Conservation (phyloP, 805 yeast species). For the Teunomyces pallodes region DNA sequence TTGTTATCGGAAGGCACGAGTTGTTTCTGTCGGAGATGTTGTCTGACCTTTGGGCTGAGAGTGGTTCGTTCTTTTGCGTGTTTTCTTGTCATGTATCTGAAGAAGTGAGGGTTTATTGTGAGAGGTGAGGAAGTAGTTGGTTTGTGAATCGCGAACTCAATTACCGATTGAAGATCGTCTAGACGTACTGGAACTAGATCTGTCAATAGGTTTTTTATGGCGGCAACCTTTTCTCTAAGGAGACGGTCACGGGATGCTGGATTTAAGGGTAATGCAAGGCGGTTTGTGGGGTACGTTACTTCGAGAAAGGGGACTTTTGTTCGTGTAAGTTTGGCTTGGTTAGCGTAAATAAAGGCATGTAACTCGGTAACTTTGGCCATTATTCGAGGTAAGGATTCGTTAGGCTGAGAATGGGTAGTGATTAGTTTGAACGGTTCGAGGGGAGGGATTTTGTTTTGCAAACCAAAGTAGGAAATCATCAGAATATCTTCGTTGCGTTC, state of each 20-base stretch:
- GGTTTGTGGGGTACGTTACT: constrained; percentile 27
- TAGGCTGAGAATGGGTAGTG: neutral
- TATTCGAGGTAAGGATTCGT: neutral
- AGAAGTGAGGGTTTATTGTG: constrained; percentile 22
- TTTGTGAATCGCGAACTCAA: constrained; percentile 12
- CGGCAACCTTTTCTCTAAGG: constrained; percentile 22
- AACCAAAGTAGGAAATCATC: constrained; percentile 11
- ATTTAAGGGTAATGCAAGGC: constrained; percentile 31
- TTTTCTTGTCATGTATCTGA: constrained; percentile 25
- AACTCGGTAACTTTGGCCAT: constrained; percentile 13
- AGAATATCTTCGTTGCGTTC: constrained; percentile 14
- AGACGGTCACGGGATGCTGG: constrained; percentile 24
- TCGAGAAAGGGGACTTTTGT: constrained; percentile 30
- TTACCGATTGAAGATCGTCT: constrained; percentile 15
- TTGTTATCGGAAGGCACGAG: constrained; percentile 30
- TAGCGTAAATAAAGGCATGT: constrained; percentile 18
- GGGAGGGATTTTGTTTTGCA: constrained; percentile 1
- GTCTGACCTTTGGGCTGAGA: constrained; percentile 16
- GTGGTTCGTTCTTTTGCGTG: constrained; percentile 12
- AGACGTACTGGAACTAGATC: constrained; percentile 21
- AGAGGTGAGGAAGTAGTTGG: neutral
- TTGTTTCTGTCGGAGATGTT: constrained; percentile 19
- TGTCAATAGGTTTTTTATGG: constrained; percentile 19
- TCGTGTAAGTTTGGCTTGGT: constrained; percentile 19
- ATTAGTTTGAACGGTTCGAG: neutral